Conservation (phyloP, 2,329 filamentous ascomycete species). For the Alternaria sp. region DNA sequence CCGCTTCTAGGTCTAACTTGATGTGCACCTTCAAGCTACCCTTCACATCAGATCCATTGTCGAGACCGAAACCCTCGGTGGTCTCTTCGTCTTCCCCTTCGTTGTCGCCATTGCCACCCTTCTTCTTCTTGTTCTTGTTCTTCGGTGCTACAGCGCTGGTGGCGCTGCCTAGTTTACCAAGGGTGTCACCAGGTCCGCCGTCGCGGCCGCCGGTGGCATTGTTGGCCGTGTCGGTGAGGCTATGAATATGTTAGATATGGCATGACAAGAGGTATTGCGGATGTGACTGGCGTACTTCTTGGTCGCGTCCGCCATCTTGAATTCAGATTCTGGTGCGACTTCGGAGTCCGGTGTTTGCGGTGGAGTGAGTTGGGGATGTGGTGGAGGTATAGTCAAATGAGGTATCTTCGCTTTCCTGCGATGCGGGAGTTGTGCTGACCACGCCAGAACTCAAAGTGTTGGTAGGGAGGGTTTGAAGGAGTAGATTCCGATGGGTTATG, state of each 20-base stretch:
- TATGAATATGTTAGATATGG: background rate
- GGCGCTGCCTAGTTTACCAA: constrained; percentile 9
- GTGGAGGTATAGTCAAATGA: constrained; percentile 1
- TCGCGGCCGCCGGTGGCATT: constrained; percentile 15
- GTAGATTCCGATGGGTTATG: background rate
- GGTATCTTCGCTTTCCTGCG: constrained; percentile 14
- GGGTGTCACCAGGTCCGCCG: constrained; percentile 10
- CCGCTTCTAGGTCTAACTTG: constrained; percentile 30
- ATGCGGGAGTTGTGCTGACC: constrained; percentile 7
- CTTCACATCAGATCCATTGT: constrained; percentile 29
- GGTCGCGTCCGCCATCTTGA: constrained; percentile 12
- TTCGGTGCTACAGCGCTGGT: background rate
- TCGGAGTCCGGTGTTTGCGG: constrained; percentile 1
- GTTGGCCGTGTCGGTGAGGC: constrained; percentile 5
- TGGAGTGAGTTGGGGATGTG: constrained; percentile 1
- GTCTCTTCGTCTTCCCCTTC: constrained; percentile 9
- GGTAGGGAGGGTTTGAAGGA: background rate
- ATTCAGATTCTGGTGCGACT: background rate
- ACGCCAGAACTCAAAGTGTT: constrained; percentile 15
- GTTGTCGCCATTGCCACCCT: background rate
- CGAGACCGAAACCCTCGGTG: constrained; percentile 22
- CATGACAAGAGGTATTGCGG: background rate
- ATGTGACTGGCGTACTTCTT: constrained; percentile 9
- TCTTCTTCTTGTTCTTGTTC: background rate
- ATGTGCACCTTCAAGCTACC: constrained; percentile 32